Evolutionary conservation across 805 yeast genomes (phyloP).

Genomic region (Wickerhamomyces hampshirensis): DNA sequence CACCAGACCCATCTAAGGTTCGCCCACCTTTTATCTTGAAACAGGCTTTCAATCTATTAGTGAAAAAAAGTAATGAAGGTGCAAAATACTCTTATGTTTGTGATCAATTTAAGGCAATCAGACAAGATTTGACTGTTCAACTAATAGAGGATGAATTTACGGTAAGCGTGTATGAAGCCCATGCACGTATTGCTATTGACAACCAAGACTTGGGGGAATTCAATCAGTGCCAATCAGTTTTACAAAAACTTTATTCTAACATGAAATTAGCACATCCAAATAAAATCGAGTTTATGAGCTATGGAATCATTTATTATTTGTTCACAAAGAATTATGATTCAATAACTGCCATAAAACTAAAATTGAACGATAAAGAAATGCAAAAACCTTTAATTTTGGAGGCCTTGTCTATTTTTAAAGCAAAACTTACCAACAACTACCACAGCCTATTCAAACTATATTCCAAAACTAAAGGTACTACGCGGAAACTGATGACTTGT

Average conservation of each 20-base stretch:
- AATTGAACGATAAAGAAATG: conserved; percentile 31
- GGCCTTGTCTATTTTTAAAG: conserved; percentile 28
- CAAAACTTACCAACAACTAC: conserved; percentile 41
- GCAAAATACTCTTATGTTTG: conserved; percentile 70
- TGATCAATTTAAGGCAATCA: conserved; percentile 85
- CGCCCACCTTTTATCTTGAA: conserved; percentile 65
- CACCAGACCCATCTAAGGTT: conserved; percentile 80
- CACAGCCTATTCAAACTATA: conserved; percentile 45
- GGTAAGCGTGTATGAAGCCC: conserved; percentile 74
- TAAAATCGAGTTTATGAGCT: conserved; percentile 63
- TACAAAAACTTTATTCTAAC: conserved; percentile 55
- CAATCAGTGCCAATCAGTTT: conserved; percentile 88
- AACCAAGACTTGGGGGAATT: conserved; percentile 88
- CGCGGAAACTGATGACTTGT: conserved; percentile 43
- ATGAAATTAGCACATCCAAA: conserved; percentile 33
- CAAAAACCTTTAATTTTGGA: conserved; percentile 11
- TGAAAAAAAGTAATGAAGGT: conserved; percentile 44
- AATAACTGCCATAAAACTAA: conserved; percentile 34
- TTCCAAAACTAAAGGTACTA: conserved; percentile 35
- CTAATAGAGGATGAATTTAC: conserved; percentile 76
- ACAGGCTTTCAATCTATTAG: conserved; percentile 50
- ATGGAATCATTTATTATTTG: conserved; percentile 67
- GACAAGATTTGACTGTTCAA: conserved; percentile 94
- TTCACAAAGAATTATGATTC: conserved; percentile 57
- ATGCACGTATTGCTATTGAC: conserved; percentile 81